A percentile compares a stretch with the other conserved stretches of the same genome.
Evolutionary conservation across 208 protist species (phyloP).

Genomic region (Tritrichomonas foetus): DNA sequence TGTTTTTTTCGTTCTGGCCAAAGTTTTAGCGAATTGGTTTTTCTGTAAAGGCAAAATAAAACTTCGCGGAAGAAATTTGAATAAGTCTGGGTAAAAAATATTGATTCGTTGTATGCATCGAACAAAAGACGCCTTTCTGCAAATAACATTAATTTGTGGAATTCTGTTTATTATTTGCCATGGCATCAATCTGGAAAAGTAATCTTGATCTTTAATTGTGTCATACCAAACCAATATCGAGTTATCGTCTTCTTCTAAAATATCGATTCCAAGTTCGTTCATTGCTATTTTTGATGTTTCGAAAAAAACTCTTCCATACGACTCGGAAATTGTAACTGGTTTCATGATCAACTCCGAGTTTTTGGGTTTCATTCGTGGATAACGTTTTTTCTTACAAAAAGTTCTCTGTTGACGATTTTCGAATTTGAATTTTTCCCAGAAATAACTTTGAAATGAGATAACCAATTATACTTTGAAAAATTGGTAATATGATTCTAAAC

Average conservation of each 20-base stretch:
- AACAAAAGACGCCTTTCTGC: not conserved
- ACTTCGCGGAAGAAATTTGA: not conserved
- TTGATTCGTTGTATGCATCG: not conserved
- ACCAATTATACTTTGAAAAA: too few species aligned
- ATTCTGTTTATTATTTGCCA: conserved; percentile 1
- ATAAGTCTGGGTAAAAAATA: not conserved
- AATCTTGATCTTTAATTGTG: not conserved
- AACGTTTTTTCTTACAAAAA: too few species aligned
- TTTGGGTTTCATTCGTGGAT: too few species aligned
- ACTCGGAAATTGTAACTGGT: not conserved
- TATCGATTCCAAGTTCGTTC: not conserved
- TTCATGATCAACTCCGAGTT: too few species aligned
- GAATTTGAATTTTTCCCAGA: too few species aligned
- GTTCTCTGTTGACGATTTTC: too few species aligned
- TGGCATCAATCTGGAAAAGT: not conserved
- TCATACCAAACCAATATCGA: not conserved
- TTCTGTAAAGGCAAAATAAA: not conserved
- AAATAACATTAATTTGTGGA: not conserved
- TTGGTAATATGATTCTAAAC: too few species aligned
- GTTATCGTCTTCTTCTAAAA: not conserved
- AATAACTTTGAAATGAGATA: too few species aligned
- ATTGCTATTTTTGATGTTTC: not conserved
- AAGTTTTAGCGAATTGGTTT: not conserved
- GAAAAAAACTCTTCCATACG: not conserved
- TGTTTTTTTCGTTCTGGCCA: not conserved